Evolutionary conservation across 768 basidiomycete genomes (phyloP), one percentile per base, ranked within the genome.

Genomic region (Cystofilobasidium ferigula): DNA sequence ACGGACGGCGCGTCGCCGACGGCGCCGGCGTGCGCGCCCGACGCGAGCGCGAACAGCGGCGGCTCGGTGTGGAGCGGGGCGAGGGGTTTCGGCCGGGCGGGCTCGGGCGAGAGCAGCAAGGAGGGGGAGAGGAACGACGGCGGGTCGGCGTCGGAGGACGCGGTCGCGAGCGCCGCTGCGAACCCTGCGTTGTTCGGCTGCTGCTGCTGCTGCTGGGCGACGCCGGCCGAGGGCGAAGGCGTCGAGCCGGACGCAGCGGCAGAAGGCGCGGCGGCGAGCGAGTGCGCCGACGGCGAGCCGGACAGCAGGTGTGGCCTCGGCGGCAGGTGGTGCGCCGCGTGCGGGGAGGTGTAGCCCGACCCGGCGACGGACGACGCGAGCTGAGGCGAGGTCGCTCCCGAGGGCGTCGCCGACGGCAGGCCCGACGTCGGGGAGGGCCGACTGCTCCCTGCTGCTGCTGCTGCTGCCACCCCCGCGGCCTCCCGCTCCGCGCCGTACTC

Each of bases 91-190:
- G 51, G 18, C 28, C n/a, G 18, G 5, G 51, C 8, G 28, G 12
- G 9, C 14, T 54, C 51, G 28, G 63, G 63, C 3, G 57, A 58
- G 57, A 64, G 63, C 13, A 64, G 57, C 2, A 64, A 45, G 14
- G 63, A 64, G 22, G 63, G 63, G 18, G 63, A 64, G n/a, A 64
- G 63, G 63, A 47, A 64, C 18, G 63, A 43, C 2, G 63, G 63
- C 9, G 63, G 26, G 57, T n/a, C 51, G 30, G 18, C 16, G 24
- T 18, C 51, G 14, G 32, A 22, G 51, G 28, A 26, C 7, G 51
- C 28, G 13, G 51, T 54, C 51, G 51, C 51, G 28, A 54, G 51
- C 28, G 51, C 51, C 18, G 51, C 51, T 5, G 51, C 51, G 20
- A 54, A 54, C 2, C 51, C 51, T 8, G 28, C 51, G 30, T 54